Evolutionary conservation across 2,329 filamentous ascomycete genomes (phyloP).

Genomic region (Monilinia fructicola): DNA sequence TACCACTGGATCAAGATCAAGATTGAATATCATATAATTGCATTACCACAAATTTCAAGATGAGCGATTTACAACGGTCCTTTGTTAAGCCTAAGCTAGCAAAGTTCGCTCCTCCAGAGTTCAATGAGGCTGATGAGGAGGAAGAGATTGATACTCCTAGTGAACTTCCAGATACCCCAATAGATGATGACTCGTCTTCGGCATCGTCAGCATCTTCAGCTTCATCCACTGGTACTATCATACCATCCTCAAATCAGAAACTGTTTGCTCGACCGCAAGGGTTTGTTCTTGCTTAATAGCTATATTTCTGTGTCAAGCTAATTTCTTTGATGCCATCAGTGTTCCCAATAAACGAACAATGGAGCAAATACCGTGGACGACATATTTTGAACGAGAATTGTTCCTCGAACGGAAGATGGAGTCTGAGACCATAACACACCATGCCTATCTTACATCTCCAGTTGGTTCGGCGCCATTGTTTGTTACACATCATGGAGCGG

Average conservation of each 20-base stretch:
- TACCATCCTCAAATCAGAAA: slow-evolving; percentile 71
- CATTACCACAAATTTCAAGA: slow-evolving; percentile 41
- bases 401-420: slow-evolving; percentile 58
- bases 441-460: slow-evolving; percentile 86
- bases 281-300: slow-evolving; percentile 47
- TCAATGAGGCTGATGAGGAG: slow-evolving; percentile 52
- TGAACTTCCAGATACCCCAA: slow-evolving; percentile 43
- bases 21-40: background rate
- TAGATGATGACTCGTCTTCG: slow-evolving; percentile 67
- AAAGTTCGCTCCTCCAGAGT: slow-evolving; percentile 57
- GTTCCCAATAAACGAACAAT: slow-evolving; percentile 39
- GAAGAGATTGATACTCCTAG: slow-evolving; percentile 42
- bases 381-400: slow-evolving; percentile 87
- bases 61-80: slow-evolving; percentile 79
- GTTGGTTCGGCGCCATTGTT: slow-evolving; percentile 73
- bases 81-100: slow-evolving; percentile 75
- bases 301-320: slow-evolving; percentile 21
- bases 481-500: slow-evolving; percentile 91
- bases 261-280: slow-evolving; percentile 70
- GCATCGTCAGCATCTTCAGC: slow-evolving; percentile 71
- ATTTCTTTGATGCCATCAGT: slow-evolving; percentile 29
- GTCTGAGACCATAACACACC: slow-evolving; percentile 60
- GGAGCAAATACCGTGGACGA: slow-evolving; percentile 65
- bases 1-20: background rate
- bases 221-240: slow-evolving; percentile 89